These are phyloP conservation scores for Xylaria sp. DNA, from an alignment of 2,329 filamentous ascomycete species.

Conservation along the genomic window DNA sequence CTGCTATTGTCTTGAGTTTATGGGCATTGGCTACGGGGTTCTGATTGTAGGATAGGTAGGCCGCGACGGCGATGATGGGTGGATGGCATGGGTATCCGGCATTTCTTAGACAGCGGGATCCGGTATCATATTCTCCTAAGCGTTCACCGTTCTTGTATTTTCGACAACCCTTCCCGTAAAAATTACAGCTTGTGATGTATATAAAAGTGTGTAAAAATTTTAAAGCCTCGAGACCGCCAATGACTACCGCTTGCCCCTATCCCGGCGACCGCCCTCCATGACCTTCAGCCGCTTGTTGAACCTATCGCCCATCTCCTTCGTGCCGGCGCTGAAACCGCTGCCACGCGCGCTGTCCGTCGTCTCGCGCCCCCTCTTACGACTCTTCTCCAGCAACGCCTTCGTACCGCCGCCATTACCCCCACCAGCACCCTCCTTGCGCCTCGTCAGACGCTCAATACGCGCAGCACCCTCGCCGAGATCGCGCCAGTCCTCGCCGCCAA, in stretches of 20 bases:
- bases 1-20: too few species aligned
- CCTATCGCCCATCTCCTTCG: conserved; percentile 67
- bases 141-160: too few species aligned
- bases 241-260: conserved; percentile 40
- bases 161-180: too few species aligned
- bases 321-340: conserved; percentile 54
- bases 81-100: too few species aligned
- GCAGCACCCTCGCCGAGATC: conserved; percentile 83
- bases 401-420: conserved; percentile 51
- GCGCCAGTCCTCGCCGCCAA: conserved; percentile 92
- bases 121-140: background rate
- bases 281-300: conserved; percentile 71
- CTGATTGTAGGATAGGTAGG: too few species aligned
- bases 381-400: conserved; percentile 74
- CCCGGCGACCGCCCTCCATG: conserved; percentile 43
- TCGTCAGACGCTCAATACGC: conserved; percentile 81
- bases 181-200: background rate
- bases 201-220: background rate
- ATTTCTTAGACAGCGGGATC: background rate
- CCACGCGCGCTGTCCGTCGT: conserved; percentile 69
- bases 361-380: conserved; percentile 77
- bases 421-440: conserved; percentile 60
- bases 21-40: too few species aligned
- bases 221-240: background rate
- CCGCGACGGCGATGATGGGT: too few species aligned